A percentile compares a stretch with the other conserved stretches of the same genome.
These are phyloP conservation scores for Puccinia sorghi DNA, from an alignment of 1,284 basidiomycete genomes.

Conservation along the genomic window DNA sequence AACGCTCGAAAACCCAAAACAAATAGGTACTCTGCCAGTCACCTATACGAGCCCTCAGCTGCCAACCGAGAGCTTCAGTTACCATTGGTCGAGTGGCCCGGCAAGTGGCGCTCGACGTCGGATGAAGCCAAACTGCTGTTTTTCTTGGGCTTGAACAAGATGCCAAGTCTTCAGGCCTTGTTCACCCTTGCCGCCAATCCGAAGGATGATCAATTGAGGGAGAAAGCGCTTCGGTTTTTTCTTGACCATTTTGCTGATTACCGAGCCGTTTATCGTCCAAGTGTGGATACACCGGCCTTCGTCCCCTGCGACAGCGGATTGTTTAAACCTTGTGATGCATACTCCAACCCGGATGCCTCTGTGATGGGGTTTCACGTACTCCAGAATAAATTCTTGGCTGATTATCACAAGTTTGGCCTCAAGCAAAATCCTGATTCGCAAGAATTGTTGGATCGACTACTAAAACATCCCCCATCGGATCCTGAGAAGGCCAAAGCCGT, in stretches of 20 bases:
- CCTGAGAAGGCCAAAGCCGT: constrained; percentile 66
- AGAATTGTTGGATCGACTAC: constrained; percentile 68
- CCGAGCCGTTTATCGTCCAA: constrained; percentile 32
- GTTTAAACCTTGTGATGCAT: constrained; percentile 75
- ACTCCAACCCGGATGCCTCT: constrained; percentile 70
- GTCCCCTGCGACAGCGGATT: constrained; percentile 72
- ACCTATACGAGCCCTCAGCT: constrained; percentile 75
- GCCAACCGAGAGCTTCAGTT: constrained; percentile 72
- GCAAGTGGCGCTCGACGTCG: constrained; percentile 74
- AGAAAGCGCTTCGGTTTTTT: constrained; percentile 55
- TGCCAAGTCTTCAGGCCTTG: constrained; percentile 70
- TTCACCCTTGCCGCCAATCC: constrained; percentile 68
- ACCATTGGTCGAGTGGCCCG: constrained; percentile 84
- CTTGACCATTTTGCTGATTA: constrained; percentile 52
- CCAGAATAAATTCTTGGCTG: constrained; percentile 63
- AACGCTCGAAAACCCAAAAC: constrained; percentile 62
- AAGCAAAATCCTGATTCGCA: constrained; percentile 71
- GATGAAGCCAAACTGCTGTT: constrained; percentile 88
- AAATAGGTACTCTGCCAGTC: constrained; percentile 55
- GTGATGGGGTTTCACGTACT: constrained; percentile 74
- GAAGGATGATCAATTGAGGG: constrained; percentile 59
- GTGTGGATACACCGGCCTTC: constrained; percentile 63
- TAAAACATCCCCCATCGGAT: constrained; percentile 67
- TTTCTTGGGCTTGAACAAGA: constrained; percentile 72
- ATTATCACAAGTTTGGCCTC: constrained; percentile 75